Conservation (phyloP, 1,284 basidiomycete species). For the Sanghuangporus baumii region DNA sequence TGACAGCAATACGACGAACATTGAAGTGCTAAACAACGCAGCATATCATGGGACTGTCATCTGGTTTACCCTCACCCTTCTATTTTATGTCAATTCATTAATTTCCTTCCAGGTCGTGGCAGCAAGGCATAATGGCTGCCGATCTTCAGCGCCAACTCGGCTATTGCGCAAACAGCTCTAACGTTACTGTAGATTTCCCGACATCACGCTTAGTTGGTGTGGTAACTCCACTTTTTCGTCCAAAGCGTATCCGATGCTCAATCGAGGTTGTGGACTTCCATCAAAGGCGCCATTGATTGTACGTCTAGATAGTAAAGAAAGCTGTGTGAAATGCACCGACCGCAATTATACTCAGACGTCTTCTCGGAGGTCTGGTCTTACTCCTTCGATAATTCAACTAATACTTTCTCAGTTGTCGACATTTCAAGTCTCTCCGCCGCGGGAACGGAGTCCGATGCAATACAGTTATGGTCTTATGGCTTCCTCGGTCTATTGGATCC, state of each 20-base stretch:
- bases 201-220: slow-evolving; percentile 31
- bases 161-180: slow-evolving; percentile 26
- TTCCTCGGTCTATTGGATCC: slow-evolving; percentile 20
- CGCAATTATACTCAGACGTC: slow-evolving; percentile 15
- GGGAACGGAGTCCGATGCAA: slow-evolving; percentile 27
- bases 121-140: slow-evolving; percentile 39
- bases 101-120: slow-evolving; percentile 27
- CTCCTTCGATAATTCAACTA: slow-evolving; percentile 23
- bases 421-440: slow-evolving; percentile 21
- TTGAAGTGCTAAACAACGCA: slow-evolving; percentile 31
- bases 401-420: slow-evolving; percentile 22
- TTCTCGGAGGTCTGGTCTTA: slow-evolving; percentile 27
- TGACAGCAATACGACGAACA: slow-evolving; percentile 32
- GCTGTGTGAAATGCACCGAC: neutral
- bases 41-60: slow-evolving; percentile 41
- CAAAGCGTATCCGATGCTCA: slow-evolving; percentile 29
- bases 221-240: slow-evolving; percentile 30
- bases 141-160: slow-evolving; percentile 34
- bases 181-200: slow-evolving; percentile 19
- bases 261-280: slow-evolving; percentile 33
- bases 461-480: slow-evolving; percentile 24
- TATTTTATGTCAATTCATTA: slow-evolving; percentile 2
- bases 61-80: slow-evolving; percentile 23
- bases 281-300: slow-evolving; percentile 30
- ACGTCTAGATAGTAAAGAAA: slow-evolving; percentile 1